Percentiles rank a stretch among this genome's conserved stretches.
phyloP scores from a whole-genome alignment of 2,329 filamentous ascomycete species.

The Chrysoporthe cubensis region DNA sequence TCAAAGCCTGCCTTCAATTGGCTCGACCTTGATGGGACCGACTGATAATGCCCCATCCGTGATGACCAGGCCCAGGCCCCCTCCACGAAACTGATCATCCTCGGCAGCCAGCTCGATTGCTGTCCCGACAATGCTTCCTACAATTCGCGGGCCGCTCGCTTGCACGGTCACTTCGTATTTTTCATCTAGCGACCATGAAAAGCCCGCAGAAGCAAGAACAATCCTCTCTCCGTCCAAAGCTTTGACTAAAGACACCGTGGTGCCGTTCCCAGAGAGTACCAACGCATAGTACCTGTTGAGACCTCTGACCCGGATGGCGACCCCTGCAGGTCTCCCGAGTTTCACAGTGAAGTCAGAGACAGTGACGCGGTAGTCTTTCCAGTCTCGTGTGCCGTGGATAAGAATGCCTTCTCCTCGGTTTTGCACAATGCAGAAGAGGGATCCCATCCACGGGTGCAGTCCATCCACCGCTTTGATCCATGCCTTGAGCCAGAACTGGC shows the following conservation, averaged over 20 bases:
- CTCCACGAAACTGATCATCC: constrained; percentile 31
- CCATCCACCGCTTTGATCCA: constrained; percentile 36
- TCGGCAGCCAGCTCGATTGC: constrained; percentile 21
- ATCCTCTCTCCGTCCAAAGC: constrained; percentile 32
- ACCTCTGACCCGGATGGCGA: constrained; percentile 36
- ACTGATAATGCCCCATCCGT: constrained; percentile 32
- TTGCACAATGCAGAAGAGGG: constrained; percentile 35
- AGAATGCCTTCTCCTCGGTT: constrained; percentile 39
- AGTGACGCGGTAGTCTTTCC: constrained; percentile 35
- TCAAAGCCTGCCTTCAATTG: background rate
- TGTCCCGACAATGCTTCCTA: constrained; percentile 16
- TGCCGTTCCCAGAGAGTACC: constrained; percentile 28
- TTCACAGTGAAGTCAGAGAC: constrained; percentile 34
- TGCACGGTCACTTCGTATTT: constrained; percentile 29
- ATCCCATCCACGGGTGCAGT: constrained; percentile 30
- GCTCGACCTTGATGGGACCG: constrained; percentile 27
- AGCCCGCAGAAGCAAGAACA: constrained; percentile 25
- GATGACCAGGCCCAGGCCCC: constrained; percentile 33
- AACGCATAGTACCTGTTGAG: constrained; percentile 39
- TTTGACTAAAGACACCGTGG: constrained; percentile 32
- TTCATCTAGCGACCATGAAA: constrained; percentile 32
- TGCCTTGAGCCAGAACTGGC: constrained; percentile 35
- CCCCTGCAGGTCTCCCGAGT: constrained; percentile 33
- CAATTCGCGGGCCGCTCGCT: constrained; percentile 19
- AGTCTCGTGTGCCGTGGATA: constrained; percentile 39